Evolutionary conservation across 768 basidiomycete genomes (phyloP).

Genomic region (Pleurotus giganteus): DNA sequence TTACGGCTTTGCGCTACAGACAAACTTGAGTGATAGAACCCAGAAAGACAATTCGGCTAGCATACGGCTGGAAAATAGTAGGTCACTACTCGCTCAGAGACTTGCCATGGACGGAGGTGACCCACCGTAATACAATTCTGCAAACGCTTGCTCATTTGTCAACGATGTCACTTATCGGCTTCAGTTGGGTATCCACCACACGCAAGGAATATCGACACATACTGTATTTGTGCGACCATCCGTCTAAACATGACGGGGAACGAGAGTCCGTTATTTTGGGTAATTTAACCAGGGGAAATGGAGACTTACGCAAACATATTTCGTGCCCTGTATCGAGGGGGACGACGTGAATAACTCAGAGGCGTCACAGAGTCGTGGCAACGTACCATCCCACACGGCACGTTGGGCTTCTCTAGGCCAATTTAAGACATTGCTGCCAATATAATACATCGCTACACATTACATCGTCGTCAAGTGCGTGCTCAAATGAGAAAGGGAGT

Average conservation of each 20-base stretch:
- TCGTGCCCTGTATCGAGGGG: constrained; percentile 42
- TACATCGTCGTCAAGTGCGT: not conserved
- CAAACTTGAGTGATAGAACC: not conserved
- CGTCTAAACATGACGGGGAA: constrained; percentile 29
- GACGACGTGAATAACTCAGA: not conserved
- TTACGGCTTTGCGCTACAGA: constrained; percentile 48
- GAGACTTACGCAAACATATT: constrained; percentile 54
- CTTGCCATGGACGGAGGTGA: constrained; percentile 4
- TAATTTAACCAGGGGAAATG: too few relatives aligned
- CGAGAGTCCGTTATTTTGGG: too few relatives aligned
- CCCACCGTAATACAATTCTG: constrained; percentile 75
- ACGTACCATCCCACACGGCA: constrained; percentile 46
- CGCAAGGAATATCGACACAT: constrained; percentile 12
- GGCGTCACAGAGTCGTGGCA: too few relatives aligned
- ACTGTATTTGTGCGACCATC: constrained; percentile 60
- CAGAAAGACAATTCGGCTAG: not conserved
- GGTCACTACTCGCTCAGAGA: not conserved
- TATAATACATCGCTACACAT: constrained; percentile 54
- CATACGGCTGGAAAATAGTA: constrained; percentile 19
- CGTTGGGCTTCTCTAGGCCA: constrained; percentile 58
- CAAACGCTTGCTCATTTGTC: constrained; percentile 64
- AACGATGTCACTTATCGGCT: constrained; percentile 53
- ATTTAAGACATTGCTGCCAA: constrained; percentile 56
- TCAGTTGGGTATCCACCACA: not conserved
- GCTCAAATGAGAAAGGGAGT: not conserved